Conservation (phyloP, 331 rosid species). For the Dryas integrifolia region DNA sequence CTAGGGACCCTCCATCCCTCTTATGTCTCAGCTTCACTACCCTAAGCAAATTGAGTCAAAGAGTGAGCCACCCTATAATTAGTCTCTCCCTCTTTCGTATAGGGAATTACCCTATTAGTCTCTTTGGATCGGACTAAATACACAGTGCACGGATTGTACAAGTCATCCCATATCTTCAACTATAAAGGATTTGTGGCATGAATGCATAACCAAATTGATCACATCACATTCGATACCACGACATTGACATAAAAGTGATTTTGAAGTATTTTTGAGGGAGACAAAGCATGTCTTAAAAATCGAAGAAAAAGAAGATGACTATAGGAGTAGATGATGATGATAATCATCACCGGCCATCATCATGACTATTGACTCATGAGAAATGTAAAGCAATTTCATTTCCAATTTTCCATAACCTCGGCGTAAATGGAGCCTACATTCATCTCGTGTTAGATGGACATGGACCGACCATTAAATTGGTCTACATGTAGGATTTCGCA, state of each 20-base stretch:
- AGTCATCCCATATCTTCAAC: too few relatives aligned
- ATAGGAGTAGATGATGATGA: not conserved
- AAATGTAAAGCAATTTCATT: slow-evolving; percentile 7
- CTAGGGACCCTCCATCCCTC: too few relatives aligned
- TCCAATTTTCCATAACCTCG: slow-evolving; percentile 2
- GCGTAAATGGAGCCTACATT: slow-evolving; percentile 12
- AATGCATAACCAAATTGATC: too few relatives aligned
- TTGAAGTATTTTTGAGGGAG: too few relatives aligned
- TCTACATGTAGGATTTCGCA: not conserved
- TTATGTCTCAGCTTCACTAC: too few relatives aligned
- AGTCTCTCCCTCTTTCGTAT: too few relatives aligned
- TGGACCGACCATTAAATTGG: slow-evolving; percentile 1
- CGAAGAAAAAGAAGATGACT: slow-evolving; percentile 7
- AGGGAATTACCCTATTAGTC: too few relatives aligned
- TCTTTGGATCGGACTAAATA: too few relatives aligned
- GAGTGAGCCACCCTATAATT: not conserved
- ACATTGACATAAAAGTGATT: too few relatives aligned
- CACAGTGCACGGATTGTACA: too few relatives aligned
- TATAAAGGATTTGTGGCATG: too few relatives aligned
- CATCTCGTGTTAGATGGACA: not conserved
- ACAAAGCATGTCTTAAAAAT: slow-evolving; percentile 7
- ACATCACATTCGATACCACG: too few relatives aligned
- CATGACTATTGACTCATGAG: not conserved
- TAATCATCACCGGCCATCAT: not conserved
- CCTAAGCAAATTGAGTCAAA: not conserved